phyloP scores from a whole-genome alignment of 345 rosid genomes.

The Trapa bicornis region DNA sequence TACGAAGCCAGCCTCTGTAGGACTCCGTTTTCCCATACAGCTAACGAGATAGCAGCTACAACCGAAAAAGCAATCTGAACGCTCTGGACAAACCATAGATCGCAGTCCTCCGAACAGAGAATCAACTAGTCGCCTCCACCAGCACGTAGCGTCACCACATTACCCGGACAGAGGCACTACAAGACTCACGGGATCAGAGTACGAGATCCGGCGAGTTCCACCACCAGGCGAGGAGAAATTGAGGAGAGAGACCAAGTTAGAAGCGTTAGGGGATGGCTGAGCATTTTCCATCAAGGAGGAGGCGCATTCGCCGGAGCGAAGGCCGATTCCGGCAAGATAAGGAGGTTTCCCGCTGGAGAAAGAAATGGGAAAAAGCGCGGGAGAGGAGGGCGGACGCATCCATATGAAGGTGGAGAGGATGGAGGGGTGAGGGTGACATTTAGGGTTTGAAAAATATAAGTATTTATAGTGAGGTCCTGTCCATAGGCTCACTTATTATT shows the following conservation, averaged over 20 bases:
- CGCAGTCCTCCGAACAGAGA: conserved; percentile 32
- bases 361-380: neutral
- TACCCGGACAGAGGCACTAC: conserved; percentile 27
- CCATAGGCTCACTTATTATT: too few species aligned
- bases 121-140: conserved; percentile 22
- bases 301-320: conserved; percentile 15
- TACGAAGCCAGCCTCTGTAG: conserved; percentile 33
- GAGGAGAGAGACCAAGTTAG: neutral
- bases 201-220: conserved; percentile 52
- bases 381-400: conserved; percentile 7
- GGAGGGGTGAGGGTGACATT: too few species aligned
- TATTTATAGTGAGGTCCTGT: too few species aligned
- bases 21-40: conserved; percentile 44
- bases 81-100: conserved; percentile 54
- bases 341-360: conserved; percentile 5
- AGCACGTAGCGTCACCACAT: conserved; percentile 52
- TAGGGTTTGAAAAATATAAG: too few species aligned
- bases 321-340: conserved; percentile 12
- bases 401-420: too few species aligned
- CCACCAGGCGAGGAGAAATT: conserved; percentile 14
- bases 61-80: conserved; percentile 9
- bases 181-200: conserved; percentile 25
- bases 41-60: conserved; percentile 13
- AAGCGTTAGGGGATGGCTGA: neutral
- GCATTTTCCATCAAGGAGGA: neutral